Base-by-base conservation (phyloP, 163 green algal genomes). In the Chloroidium sp. region DNA sequence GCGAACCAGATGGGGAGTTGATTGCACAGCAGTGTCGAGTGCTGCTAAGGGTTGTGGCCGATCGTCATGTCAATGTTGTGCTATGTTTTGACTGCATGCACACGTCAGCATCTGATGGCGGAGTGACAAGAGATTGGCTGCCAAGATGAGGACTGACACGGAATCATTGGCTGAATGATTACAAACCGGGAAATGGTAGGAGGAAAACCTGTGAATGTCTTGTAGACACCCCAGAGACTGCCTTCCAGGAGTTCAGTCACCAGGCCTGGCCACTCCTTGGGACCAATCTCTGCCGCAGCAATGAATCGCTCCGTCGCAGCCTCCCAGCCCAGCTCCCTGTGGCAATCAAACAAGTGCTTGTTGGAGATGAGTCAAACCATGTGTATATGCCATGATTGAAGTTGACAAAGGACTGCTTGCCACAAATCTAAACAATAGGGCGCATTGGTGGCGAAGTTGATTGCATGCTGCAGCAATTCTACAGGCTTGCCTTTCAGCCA, bases 261-360 rank as follows among this genome's bases (percentile, higher is more conserved):
- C 58, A 74, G 62, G 0, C 79, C 77, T 3, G 85, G 84, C 75
- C 76, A 82, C 36, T 90, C 83, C 57, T 79, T 77, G 59, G 80
- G 74, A 4, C 69, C 80, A 68, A 97, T 84, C 85, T 97, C 93
- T 0, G 88, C 91, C 0, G 90, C 88, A 81, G 94, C 87, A 79
- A 96, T 82, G 85, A 96, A 95, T 75, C 94, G 87, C 82, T 97
- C 89, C 2, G 93, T 97, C 12, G 95, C 94, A 3, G 92, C 93
- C 87, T 96, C 91, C 94, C 94, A 98, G 2, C 94, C 96, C 57
- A 99, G 89, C 62, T 81, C 68, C 81, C 93, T 87, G 74, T 74
- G 62, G 4, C 2, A 13, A 4, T 4, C n/a, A 13, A n/a, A 76
- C 69, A 76, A 36, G 8, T n/a, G 12, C 13, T 6, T 14, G 10